These are phyloP conservation scores for Wickerhamiella australiensis DNA, from an alignment of 805 yeast genomes.

Conservation along the genomic window DNA sequence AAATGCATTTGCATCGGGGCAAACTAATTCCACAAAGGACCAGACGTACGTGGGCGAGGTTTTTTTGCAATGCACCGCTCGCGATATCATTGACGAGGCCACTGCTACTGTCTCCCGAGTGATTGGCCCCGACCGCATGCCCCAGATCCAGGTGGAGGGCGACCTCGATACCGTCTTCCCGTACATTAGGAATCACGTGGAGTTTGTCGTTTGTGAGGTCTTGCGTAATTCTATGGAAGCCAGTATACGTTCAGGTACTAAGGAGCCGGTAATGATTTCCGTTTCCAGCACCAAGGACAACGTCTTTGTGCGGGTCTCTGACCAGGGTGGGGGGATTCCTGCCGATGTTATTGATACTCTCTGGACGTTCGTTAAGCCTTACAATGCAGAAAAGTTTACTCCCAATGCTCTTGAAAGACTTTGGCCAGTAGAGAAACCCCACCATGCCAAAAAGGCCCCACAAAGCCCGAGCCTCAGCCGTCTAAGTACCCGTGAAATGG, in stretches of 20 bases:
- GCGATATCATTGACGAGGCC: slow-evolving; percentile 45
- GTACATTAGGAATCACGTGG: slow-evolving; percentile 75
- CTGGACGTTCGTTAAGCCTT: slow-evolving; percentile 66
- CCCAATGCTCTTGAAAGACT: slow-evolving; percentile 17
- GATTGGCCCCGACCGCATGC: slow-evolving; percentile 31
- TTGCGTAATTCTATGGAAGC: slow-evolving; percentile 78
- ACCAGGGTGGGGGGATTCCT: slow-evolving; percentile 79
- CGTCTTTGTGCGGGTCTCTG: slow-evolving; percentile 68
- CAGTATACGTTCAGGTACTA: slow-evolving; percentile 35
- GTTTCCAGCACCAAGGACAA: slow-evolving; percentile 54
- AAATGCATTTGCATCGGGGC: slow-evolving; percentile 42
- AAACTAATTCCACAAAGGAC: slow-evolving; percentile 32
- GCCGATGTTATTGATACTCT: slow-evolving; percentile 46
- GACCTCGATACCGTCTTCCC: slow-evolving; percentile 55
- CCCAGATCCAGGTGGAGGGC: slow-evolving; percentile 68
- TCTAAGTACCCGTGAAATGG: slow-evolving; percentile 59
- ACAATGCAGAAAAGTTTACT: slow-evolving; percentile 13
- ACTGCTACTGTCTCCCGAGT: slow-evolving; percentile 42
- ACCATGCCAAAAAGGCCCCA: slow-evolving; percentile 4
- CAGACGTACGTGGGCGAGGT: slow-evolving; percentile 53
- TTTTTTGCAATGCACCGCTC: slow-evolving; percentile 65
- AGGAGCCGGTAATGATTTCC: slow-evolving; percentile 59
- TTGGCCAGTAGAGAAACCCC: slow-evolving; percentile 19
- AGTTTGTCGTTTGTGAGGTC: slow-evolving; percentile 77
- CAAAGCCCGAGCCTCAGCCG: slow-evolving; percentile 37